Conservation (phyloP, 148 eudicot species). For the Suaeda aralocaspica region DNA sequence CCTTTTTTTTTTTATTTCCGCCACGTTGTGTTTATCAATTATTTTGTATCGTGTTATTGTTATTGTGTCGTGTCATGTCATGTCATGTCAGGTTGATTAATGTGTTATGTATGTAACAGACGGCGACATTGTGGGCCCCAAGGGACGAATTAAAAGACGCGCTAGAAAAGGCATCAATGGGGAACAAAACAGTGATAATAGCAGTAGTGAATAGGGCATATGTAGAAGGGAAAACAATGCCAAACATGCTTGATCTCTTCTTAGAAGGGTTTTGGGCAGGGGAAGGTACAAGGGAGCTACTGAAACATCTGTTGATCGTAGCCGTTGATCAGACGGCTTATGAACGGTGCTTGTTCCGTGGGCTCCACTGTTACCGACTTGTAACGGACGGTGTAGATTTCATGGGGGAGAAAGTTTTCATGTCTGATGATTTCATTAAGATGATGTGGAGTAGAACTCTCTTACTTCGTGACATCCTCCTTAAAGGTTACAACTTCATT, state of each 20-base stretch:
- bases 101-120: not conserved
- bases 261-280: constrained; percentile 82
- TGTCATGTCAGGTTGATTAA: not conserved
- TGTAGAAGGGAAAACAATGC: constrained; percentile 35
- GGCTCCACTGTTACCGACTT: constrained; percentile 54
- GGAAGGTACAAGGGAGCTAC: constrained; percentile 44
- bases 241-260: constrained; percentile 68
- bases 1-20: too few species aligned
- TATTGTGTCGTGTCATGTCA: not conserved
- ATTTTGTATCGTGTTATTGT: too few species aligned
- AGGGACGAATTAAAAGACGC: constrained; percentile 46
- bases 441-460: constrained; percentile 86
- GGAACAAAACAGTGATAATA: constrained; percentile 60
- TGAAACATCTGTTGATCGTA: constrained; percentile 52
- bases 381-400: constrained; percentile 52
- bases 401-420: constrained; percentile 47
- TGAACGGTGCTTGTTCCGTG: constrained; percentile 46
- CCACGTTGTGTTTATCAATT: too few species aligned
- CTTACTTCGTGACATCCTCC: constrained; percentile 54
- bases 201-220: constrained; percentile 64
- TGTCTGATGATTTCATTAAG: constrained; percentile 65
- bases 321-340: constrained; percentile 72
- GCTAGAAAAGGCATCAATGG: constrained; percentile 37
- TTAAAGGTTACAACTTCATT: constrained; percentile 56
- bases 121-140: not conserved